Percentiles rank a stretch among this genome's conserved stretches.
Evolutionary conservation across 2,329 filamentous ascomycete genomes (phyloP).

Genomic region (Cladophialophora immunda): DNA sequence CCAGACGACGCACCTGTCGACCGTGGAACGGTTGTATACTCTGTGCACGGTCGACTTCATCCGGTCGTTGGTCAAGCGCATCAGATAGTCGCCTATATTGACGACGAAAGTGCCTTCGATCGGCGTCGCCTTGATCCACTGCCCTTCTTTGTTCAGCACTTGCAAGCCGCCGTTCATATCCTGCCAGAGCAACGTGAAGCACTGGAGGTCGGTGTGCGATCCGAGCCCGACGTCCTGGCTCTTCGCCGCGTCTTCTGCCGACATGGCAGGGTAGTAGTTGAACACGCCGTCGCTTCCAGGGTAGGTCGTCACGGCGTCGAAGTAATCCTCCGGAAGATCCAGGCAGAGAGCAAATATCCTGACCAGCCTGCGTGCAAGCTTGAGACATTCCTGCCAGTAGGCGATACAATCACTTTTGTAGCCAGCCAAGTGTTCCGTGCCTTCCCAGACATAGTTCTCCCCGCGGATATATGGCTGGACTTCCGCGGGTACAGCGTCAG

Average conservation of each 20-base stretch:
- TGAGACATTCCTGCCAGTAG: slow-evolving; percentile 61
- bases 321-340: slow-evolving; percentile 62
- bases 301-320: slow-evolving; percentile 63
- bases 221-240: slow-evolving; percentile 54
- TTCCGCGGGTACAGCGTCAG: slow-evolving; percentile 55
- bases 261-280: slow-evolving; percentile 56
- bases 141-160: slow-evolving; percentile 53
- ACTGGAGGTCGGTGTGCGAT: slow-evolving; percentile 63
- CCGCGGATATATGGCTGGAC: slow-evolving; percentile 54
- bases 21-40: slow-evolving; percentile 55
- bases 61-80: slow-evolving; percentile 61
- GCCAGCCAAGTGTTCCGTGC: slow-evolving; percentile 56
- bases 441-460: slow-evolving; percentile 64
- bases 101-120: slow-evolving; percentile 56
- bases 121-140: slow-evolving; percentile 54
- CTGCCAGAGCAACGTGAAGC: slow-evolving; percentile 64
- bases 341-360: slow-evolving; percentile 64
- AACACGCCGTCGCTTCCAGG: slow-evolving; percentile 58
- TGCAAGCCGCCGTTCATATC: slow-evolving; percentile 62
- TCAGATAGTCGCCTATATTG: slow-evolving; percentile 61
- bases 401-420: slow-evolving; percentile 57
- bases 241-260: slow-evolving; percentile 42
- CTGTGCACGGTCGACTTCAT: slow-evolving; percentile 63
- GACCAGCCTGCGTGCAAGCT: slow-evolving; percentile 61
- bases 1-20: slow-evolving; percentile 35